A percentile compares a stretch with the other conserved stretches of the same genome.
Evolutionary conservation across 257 asterid genomes (phyloP).

Genomic region (Apocynum venetum): DNA sequence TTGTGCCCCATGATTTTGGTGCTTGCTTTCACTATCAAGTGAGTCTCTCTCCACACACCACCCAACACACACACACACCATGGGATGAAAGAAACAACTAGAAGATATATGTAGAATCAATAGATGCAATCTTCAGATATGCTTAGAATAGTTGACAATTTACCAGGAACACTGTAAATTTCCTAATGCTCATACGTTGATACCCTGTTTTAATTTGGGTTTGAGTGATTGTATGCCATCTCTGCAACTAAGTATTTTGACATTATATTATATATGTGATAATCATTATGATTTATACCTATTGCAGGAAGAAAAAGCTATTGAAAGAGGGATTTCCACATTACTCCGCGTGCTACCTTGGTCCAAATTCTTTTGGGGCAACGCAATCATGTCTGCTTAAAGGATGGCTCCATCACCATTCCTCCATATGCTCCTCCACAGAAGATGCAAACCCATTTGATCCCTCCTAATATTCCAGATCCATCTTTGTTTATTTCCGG

Average conservation of each 20-base stretch:
- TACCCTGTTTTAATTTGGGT: neutral
- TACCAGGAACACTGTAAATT: neutral
- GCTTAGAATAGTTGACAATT: neutral
- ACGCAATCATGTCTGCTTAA: constrained; percentile 79
- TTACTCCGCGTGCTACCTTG: constrained; percentile 79
- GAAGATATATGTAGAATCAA: neutral
- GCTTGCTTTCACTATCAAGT: constrained; percentile 93
- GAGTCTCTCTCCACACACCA: constrained; percentile 12
- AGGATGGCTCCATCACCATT: constrained; percentile 68
- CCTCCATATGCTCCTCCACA: constrained; percentile 97
- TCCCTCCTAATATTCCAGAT: constrained; percentile 77
- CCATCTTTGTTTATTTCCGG: constrained; percentile 89
- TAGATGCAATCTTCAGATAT: neutral
- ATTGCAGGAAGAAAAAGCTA: constrained; percentile 87
- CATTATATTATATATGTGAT: neutral
- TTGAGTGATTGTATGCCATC: neutral
- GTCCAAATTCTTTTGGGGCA: constrained; percentile 96
- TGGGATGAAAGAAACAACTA: neutral
- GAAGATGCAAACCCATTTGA: constrained; percentile 85
- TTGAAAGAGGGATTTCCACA: constrained; percentile 80
- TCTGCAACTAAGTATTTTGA: neutral
- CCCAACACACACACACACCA: neutral
- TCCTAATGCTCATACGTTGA: neutral
- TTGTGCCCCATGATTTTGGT: constrained; percentile 84
- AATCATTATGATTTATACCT: neutral